These are phyloP conservation scores for Termitomyces sp. DNA, from an alignment of 768 basidiomycete species.

Conservation along the genomic window DNA sequence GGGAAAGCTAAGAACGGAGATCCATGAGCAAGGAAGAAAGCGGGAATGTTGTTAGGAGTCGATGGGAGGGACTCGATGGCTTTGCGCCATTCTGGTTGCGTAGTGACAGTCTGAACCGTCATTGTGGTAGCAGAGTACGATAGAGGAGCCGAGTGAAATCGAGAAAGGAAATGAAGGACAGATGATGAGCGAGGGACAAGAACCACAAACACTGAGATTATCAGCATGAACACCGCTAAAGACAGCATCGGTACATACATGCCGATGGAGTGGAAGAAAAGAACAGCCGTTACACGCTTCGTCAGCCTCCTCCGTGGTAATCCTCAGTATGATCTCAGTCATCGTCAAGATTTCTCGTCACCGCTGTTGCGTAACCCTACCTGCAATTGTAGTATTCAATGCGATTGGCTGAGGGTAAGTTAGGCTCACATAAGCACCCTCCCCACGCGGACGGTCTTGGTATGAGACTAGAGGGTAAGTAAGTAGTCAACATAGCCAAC, in stretches of 20 bases:
- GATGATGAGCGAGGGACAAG: slow-evolving; percentile 1
- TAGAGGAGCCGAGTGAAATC: neutral
- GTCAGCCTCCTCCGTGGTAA: neutral
- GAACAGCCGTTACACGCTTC: neutral
- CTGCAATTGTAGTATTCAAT: neutral
- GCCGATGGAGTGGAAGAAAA: neutral
- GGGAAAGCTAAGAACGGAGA: slow-evolving; percentile 52
- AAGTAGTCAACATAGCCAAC: neutral
- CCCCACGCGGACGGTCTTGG: no score
- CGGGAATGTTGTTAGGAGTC: slow-evolving; percentile 61
- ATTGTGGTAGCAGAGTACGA: slow-evolving; percentile 5
- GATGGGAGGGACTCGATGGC: slow-evolving; percentile 56
- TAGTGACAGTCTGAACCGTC: slow-evolving; percentile 28
- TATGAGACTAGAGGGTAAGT: no score
- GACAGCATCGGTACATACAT: slow-evolving; percentile 6
- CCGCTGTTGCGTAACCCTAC: neutral
- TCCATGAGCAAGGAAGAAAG: slow-evolving; percentile 78
- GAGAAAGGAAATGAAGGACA: neutral
- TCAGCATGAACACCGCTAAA: slow-evolving; percentile 7
- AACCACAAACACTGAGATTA: slow-evolving; percentile 8
- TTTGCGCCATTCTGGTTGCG: slow-evolving; percentile 45
- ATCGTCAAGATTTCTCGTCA: slow-evolving; percentile 6
- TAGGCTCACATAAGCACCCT: no score
- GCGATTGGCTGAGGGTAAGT: no score
- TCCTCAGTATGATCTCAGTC: neutral